A percentile compares a stretch with the other conserved stretches of the same genome.
Conservation (phyloP, 495 filamentous ascomycete species). For the Hypoxylon subgilvum region DNA sequence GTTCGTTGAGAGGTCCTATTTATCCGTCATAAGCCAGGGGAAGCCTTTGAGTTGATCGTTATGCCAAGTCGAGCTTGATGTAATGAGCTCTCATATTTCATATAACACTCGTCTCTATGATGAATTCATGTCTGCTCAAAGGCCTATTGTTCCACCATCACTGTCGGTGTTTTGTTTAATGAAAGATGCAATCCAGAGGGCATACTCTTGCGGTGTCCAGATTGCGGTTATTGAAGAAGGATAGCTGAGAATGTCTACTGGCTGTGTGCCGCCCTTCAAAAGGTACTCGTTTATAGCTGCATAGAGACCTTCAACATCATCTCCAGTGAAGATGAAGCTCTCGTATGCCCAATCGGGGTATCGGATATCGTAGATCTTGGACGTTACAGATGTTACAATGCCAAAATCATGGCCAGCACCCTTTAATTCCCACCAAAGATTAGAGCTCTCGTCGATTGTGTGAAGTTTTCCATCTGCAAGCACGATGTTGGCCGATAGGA, state of each 20-base stretch:
- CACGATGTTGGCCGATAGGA: constrained; percentile 60
- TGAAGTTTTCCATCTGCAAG: constrained; percentile 59
- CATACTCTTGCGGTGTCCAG: too few relatives aligned
- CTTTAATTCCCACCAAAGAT: constrained; percentile 63
- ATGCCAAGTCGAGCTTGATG: too few relatives aligned
- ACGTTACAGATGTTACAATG: constrained; percentile 58
- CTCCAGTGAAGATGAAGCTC: constrained; percentile 49
- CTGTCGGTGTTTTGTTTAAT: too few relatives aligned
- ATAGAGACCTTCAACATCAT: constrained; percentile 56
- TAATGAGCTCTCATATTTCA: too few relatives aligned
- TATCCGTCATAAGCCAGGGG: too few relatives aligned
- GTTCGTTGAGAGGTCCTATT: too few relatives aligned
- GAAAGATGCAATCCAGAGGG: too few relatives aligned
- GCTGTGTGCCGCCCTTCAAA: constrained; percentile 47
- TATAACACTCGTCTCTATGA: too few relatives aligned
- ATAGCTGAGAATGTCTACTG: constrained; percentile 52
- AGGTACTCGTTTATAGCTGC: constrained; percentile 48
- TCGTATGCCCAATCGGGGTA: constrained; percentile 48
- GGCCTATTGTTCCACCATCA: too few relatives aligned
- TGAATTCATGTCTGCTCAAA: too few relatives aligned
- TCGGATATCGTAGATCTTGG: constrained; percentile 54
- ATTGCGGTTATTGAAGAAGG: constrained; percentile 48
- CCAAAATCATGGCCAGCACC: constrained; percentile 71
- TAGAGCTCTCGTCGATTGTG: constrained; percentile 47
- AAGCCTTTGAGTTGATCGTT: too few relatives aligned